Base-by-base conservation (phyloP, 768 basidiomycete species). In the Hemileccinum impolitum region DNA sequence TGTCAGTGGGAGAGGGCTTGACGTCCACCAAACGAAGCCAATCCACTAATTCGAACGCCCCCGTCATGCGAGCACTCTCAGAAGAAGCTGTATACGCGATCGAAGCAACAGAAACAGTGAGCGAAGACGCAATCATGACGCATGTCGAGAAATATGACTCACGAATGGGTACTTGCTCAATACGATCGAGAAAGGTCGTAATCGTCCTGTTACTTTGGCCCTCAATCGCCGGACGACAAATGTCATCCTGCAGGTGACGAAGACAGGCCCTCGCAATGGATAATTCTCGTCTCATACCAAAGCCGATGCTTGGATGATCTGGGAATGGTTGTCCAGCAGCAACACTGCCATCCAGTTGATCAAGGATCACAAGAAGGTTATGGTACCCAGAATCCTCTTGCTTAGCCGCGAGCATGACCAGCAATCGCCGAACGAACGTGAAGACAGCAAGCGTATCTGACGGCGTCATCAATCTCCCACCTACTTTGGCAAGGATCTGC, bases 401-500 rank as follows among this genome's bases (percentile, higher is more conserved):
- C 56, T 85, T 87, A 8, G 77, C 70, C 0, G 77, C 66, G 13
- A 94, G 65, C 23, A 73, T 73, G 37, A 84, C 70, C 1, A 84
- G 45, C 6, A 96, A 69, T 51, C 76, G 78, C n/a, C 90, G 75
- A 15, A 84, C 51, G 58, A 82, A 95, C 0, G 77, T 69, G 6
- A 78, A 68, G 18, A 94, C 60, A 0, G 86, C 80, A 6, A 90
- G 71, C 5, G 77, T 65, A 52, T 87, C 85, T 1, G 84, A 81
- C 3, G 84, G 72, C 0, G 75, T 64, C 17, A 88, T 68, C 17
- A 78, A 66, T 18, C 74, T 72, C 35, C 74, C 77, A n/a, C 65
- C 64, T n/a, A 84, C 60, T 64, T 88, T 91, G 1, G 85, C 85
- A 6, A 71, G 62, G 17, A 90, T 66, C 58, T 94, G 90, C 58